Conservation (phyloP, 169 alveolate genomes). For the Cryptosporidium parvum region DNA sequence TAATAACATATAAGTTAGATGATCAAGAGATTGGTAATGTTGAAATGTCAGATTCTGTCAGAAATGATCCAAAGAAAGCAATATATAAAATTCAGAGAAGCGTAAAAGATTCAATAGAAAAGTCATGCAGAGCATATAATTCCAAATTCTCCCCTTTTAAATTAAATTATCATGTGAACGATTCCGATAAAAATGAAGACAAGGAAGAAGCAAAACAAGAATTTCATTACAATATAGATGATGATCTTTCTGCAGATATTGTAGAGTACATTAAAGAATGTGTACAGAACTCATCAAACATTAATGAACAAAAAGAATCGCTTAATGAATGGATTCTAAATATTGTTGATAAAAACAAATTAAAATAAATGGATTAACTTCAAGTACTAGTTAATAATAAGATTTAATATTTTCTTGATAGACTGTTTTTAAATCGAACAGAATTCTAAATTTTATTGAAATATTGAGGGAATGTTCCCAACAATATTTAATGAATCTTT, state of each 20-base stretch:
- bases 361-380: neutral
- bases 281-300: slow-evolving; percentile 33
- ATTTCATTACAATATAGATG: slow-evolving; percentile 41
- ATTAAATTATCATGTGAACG: slow-evolving; percentile 12
- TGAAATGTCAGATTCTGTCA: slow-evolving; percentile 60
- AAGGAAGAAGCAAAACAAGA: slow-evolving; percentile 50
- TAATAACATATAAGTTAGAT: slow-evolving; percentile 22
- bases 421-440: neutral
- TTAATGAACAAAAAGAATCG: slow-evolving; percentile 52
- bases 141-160: slow-evolving; percentile 62
- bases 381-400: neutral
- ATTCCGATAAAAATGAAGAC: neutral
- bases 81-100: slow-evolving; percentile 37
- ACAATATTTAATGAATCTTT: neutral
- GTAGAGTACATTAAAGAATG: slow-evolving; percentile 34
- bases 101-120: slow-evolving; percentile 32
- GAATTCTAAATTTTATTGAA: neutral
- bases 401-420: neutral
- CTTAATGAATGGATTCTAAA: slow-evolving; percentile 48
- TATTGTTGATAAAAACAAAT: slow-evolving; percentile 1
- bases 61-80: slow-evolving; percentile 61
- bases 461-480: neutral
- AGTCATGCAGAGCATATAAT: slow-evolving; percentile 37
- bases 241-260: slow-evolving; percentile 30
- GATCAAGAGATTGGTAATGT: slow-evolving; percentile 19